Conservation (phyloP, 2,329 filamentous ascomycete genomes). For the Aspergillus tanneri region DNA sequence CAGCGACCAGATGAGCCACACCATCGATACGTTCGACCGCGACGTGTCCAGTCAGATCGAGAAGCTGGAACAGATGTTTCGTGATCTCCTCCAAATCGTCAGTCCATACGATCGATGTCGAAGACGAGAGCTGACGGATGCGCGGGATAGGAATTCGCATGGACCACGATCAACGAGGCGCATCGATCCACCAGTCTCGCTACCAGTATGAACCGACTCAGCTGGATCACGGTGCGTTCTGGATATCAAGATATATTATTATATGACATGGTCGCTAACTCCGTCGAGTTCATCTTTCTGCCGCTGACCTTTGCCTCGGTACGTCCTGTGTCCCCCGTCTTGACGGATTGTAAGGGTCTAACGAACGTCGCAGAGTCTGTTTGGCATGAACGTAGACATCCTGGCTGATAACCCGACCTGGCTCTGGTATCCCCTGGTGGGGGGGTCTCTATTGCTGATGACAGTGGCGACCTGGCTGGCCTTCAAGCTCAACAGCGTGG, state of each 20-base stretch:
- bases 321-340: not conserved
- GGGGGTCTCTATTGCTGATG: constrained; percentile 8
- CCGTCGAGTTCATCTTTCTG: constrained; percentile 14
- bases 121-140: not conserved
- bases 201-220: constrained; percentile 18
- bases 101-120: not conserved
- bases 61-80: constrained; percentile 17
- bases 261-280: not conserved
- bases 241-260: not conserved
- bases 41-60: constrained; percentile 16
- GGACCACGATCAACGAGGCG: constrained; percentile 19
- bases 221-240: constrained; percentile 16
- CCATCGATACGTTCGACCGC: constrained; percentile 8
- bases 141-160: constrained; percentile 18
- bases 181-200: constrained; percentile 19
- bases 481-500: constrained; percentile 17
- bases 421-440: constrained; percentile 15
- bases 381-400: constrained; percentile 19
- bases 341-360: not conserved
- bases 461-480: constrained; percentile 10
- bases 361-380: constrained; percentile 11
- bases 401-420: constrained; percentile 11
- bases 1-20: constrained; percentile 13
- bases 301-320: constrained; percentile 18
- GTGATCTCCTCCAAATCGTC: constrained; percentile 17